Conservation (phyloP, 805 yeast species). For the Saturnispora besseyi region DNA sequence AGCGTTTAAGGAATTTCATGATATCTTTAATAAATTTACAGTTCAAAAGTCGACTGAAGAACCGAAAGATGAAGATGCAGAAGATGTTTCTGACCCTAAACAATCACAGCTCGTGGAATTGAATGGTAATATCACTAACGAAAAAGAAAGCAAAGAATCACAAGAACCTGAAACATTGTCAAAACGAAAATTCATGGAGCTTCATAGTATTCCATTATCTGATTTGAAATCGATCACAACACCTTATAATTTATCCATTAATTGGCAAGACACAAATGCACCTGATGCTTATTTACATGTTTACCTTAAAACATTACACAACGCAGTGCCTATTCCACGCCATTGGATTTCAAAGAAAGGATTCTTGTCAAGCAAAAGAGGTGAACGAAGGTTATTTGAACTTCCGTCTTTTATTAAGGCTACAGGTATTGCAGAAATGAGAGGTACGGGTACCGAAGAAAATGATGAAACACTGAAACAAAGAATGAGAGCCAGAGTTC, state of each 20-base stretch:
- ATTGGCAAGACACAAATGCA: slow-evolving; percentile 84
- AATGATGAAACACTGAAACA: slow-evolving; percentile 57
- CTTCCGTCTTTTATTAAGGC: slow-evolving; percentile 70
- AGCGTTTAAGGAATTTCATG: neutral
- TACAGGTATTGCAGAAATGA: slow-evolving; percentile 84
- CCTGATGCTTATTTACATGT: slow-evolving; percentile 63
- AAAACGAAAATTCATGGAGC: slow-evolving; percentile 43
- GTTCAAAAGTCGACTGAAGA: neutral
- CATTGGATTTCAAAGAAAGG: slow-evolving; percentile 83
- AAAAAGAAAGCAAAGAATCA: slow-evolving; percentile 9
- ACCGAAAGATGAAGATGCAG: neutral
- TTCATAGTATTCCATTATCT: slow-evolving; percentile 55
- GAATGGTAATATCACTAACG: neutral
- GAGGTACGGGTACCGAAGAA: slow-evolving; percentile 42
- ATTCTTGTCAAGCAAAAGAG: slow-evolving; percentile 56
- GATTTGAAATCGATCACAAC: slow-evolving; percentile 50
- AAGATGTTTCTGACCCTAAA: neutral
- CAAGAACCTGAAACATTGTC: slow-evolving; percentile 24
- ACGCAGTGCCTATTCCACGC: slow-evolving; percentile 65
- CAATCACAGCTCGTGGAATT: neutral
- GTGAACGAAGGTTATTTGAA: slow-evolving; percentile 65
- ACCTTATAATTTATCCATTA: slow-evolving; percentile 58
- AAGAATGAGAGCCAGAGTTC: slow-evolving; percentile 72
- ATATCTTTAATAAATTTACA: neutral
- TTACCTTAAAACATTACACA: slow-evolving; percentile 53